These are phyloP conservation scores for Aspergillus biplanus DNA, from an alignment of 495 filamentous ascomycete species.

Conservation along the genomic window DNA sequence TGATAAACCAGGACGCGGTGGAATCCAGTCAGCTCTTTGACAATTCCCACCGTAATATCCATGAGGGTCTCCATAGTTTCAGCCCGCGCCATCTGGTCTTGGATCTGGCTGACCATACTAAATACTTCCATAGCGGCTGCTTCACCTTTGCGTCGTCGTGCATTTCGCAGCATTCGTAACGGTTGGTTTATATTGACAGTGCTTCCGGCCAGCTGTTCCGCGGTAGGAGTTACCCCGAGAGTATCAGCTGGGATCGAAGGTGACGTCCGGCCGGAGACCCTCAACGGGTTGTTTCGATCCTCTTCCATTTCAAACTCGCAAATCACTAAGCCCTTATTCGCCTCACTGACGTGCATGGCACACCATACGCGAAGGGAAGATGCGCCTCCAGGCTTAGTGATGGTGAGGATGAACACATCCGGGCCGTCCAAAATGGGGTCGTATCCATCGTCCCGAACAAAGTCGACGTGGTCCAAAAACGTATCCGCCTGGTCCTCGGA, in stretches of 20 bases:
- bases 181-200: constrained; percentile 76
- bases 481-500: constrained; percentile 81
- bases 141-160: constrained; percentile 76
- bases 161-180: constrained; percentile 76
- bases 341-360: constrained; percentile 74
- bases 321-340: constrained; percentile 71
- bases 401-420: constrained; percentile 80
- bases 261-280: constrained; percentile 56
- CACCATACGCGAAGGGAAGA: constrained; percentile 76
- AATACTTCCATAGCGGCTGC: constrained; percentile 93
- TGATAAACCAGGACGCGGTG: constrained; percentile 94
- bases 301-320: constrained; percentile 94
- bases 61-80: constrained; percentile 59
- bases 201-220: constrained; percentile 68
- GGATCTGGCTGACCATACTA: constrained; percentile 71
- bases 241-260: constrained; percentile 74
- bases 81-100: constrained; percentile 59
- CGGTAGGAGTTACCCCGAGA: constrained; percentile 65
- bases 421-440: constrained; percentile 76
- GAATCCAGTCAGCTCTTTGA: constrained; percentile 85
- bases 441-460: constrained; percentile 72
- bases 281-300: constrained; percentile 71
- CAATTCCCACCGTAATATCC: constrained; percentile 41
- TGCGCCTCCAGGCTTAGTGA: constrained; percentile 56
- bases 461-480: constrained; percentile 84